These are phyloP conservation scores for Piper betle DNA, from an alignment of 164 flowering plant genomes.

Conservation along the genomic window DNA sequence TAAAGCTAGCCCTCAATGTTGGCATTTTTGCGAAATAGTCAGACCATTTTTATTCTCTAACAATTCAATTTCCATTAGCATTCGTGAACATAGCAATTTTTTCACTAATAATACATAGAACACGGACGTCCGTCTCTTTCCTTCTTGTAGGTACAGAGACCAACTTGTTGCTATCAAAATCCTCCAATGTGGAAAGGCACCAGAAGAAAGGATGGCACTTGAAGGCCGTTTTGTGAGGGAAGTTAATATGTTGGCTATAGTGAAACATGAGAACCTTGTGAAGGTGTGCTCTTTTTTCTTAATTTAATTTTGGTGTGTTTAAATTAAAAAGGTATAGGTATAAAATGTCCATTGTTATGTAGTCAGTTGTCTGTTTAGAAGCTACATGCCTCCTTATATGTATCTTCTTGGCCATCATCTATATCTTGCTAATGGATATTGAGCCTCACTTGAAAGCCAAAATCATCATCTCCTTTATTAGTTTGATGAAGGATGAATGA, in stretches of 20 bases:
- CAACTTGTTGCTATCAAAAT: constrained; percentile 76
- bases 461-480: too few species aligned
- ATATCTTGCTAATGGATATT: too few species aligned
- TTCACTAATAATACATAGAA: not conserved
- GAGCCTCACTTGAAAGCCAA: too few species aligned
- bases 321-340: not conserved
- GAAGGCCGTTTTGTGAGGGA: constrained; percentile 77
- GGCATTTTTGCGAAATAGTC: too few species aligned
- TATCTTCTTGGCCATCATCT: too few species aligned
- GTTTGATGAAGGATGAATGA: too few species aligned
- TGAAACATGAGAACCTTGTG: constrained; percentile 80
- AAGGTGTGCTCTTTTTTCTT: constrained; percentile 31
- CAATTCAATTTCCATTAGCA: not conserved
- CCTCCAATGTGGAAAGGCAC: constrained; percentile 54
- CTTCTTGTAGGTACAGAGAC: constrained; percentile 44
- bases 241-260: constrained; percentile 87
- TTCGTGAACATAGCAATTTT: not conserved
- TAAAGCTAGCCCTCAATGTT: not conserved
- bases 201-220: constrained; percentile 54
- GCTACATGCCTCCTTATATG: too few species aligned
- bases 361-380: too few species aligned
- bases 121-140: not conserved
- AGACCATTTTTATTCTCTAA: too few species aligned
- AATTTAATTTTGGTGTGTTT: not conserved
- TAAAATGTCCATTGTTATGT: too few species aligned